These are phyloP conservation scores for Kwoniella shandongensis DNA, from an alignment of 768 basidiomycete genomes.

Conservation along the genomic window DNA sequence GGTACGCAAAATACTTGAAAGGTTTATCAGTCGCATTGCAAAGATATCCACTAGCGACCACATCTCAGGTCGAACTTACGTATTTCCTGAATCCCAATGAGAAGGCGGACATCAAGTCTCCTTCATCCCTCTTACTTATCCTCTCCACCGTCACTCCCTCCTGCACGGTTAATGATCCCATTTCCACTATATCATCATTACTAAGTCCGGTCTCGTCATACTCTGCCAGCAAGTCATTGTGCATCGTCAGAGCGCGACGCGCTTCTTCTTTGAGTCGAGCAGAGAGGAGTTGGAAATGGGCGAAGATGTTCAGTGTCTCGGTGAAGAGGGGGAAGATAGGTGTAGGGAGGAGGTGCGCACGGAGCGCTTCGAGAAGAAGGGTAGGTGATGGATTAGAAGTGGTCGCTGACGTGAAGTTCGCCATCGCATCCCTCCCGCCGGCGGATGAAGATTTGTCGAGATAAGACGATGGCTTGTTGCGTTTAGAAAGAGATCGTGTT, in stretches of 20 bases:
- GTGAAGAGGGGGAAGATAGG: constrained; percentile 13
- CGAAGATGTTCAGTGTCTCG: constrained; percentile 24
- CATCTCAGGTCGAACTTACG: too few relatives aligned
- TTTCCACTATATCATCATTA: neutral
- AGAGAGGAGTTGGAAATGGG: constrained; percentile 27
- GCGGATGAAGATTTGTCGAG: too few relatives aligned
- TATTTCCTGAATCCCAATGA: constrained; percentile 23
- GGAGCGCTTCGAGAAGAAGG: constrained; percentile 20
- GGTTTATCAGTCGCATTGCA: too few relatives aligned
- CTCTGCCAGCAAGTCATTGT: constrained; percentile 7
- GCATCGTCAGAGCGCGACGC: constrained; percentile 3
- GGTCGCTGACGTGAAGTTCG: neutral
- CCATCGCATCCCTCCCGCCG: too few relatives aligned
- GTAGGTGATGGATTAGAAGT: neutral
- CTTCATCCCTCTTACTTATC: constrained; percentile 4
- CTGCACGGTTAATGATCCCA: constrained; percentile 13
- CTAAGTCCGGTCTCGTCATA: neutral
- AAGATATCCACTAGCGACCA: too few relatives aligned
- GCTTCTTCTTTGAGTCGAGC: constrained; percentile 17
- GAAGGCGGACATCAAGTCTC: constrained; percentile 24
- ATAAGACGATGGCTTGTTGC: too few relatives aligned
- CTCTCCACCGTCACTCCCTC: constrained; percentile 16
- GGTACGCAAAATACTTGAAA: constrained; percentile 29
- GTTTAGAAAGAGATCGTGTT: too few relatives aligned
- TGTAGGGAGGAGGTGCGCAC: constrained; percentile 14